Evolutionary conservation across 345 rosid species (phyloP).

Genomic region (Aquilaria malaccensis): DNA sequence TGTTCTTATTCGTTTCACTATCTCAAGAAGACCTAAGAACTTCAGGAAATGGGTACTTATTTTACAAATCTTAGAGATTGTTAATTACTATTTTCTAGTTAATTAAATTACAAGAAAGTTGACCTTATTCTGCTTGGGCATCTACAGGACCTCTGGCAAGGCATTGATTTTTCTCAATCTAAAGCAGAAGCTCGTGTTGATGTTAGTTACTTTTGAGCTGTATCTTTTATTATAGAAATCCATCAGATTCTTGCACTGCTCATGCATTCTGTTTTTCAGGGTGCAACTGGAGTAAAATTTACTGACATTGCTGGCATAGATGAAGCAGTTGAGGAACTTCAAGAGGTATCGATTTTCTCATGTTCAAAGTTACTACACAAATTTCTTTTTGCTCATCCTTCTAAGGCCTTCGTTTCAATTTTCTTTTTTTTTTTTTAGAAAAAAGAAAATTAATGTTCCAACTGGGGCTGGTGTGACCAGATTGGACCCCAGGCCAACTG

Average conservation of each 20-base stretch:
- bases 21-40: slow-evolving; percentile 92
- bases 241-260: slow-evolving; percentile 15
- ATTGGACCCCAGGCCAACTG: too few relatives aligned
- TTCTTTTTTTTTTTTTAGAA: too few relatives aligned
- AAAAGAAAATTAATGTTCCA: too few relatives aligned
- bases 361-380: neutral
- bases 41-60: slow-evolving; percentile 86
- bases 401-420: neutral
- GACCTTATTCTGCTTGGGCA: slow-evolving; percentile 11
- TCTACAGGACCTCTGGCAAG: slow-evolving; percentile 91
- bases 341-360: slow-evolving; percentile 51
- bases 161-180: slow-evolving; percentile 91
- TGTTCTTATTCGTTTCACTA: slow-evolving; percentile 82
- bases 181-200: slow-evolving; percentile 99
- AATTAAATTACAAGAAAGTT: neutral
- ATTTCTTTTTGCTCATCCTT: neutral
- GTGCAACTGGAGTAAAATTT: slow-evolving; percentile 93
- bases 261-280: slow-evolving; percentile 36
- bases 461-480: too few relatives aligned
- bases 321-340: slow-evolving; percentile 98
- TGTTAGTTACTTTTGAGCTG: slow-evolving; percentile 33
- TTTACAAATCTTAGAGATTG: slow-evolving; percentile 12
- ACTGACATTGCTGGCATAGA: slow-evolving; percentile 92
- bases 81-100: slow-evolving; percentile 7
- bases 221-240: slow-evolving; percentile 5